Conservation (phyloP, 1,139 yeast genomes). For the Scheffersomyces stambukii region DNA sequence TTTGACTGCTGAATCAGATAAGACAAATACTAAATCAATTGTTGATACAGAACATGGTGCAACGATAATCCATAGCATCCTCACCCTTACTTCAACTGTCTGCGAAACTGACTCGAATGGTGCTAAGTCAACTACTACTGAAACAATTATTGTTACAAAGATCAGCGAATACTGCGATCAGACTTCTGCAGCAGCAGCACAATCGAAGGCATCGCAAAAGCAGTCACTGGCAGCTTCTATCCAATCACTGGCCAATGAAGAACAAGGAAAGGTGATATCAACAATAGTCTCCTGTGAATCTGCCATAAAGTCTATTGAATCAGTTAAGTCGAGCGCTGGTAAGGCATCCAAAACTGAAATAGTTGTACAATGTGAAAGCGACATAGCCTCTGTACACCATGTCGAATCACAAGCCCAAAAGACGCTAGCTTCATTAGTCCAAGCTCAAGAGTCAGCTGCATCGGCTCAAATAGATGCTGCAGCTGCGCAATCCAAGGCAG, state of each 20-base stretch:
- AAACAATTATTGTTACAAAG: conserved; percentile 4
- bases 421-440: conserved; percentile 4
- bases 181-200: conserved; percentile 5
- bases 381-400: conserved; percentile 4
- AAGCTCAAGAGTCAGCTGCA: conserved; percentile 5
- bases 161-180: conserved; percentile 6
- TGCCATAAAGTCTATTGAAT: conserved; percentile 8
- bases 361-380: conserved; percentile 7
- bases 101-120: conserved; percentile 5
- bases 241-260: conserved; percentile 7
- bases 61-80: conserved; percentile 5
- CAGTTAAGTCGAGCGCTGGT: conserved; percentile 8
- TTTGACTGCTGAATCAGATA: not conserved
- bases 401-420: conserved; percentile 7
- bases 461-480: conserved; percentile 6
- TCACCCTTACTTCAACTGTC: conserved; percentile 3
- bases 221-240: conserved; percentile 6
- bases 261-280: conserved; percentile 7
- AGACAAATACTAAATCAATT: conserved; percentile 1
- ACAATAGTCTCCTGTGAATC: conserved; percentile 11
- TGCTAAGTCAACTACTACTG: conserved; percentile 1
- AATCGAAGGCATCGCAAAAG: conserved; percentile 5
- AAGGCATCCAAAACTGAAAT: conserved; percentile 7
- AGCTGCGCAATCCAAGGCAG: conserved; percentile 8
- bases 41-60: conserved; percentile 6